Evolutionary conservation across 768 basidiomycete species (phyloP), one percentile per base, ranked within the genome.

Genomic region (Boletus coccyginus): DNA sequence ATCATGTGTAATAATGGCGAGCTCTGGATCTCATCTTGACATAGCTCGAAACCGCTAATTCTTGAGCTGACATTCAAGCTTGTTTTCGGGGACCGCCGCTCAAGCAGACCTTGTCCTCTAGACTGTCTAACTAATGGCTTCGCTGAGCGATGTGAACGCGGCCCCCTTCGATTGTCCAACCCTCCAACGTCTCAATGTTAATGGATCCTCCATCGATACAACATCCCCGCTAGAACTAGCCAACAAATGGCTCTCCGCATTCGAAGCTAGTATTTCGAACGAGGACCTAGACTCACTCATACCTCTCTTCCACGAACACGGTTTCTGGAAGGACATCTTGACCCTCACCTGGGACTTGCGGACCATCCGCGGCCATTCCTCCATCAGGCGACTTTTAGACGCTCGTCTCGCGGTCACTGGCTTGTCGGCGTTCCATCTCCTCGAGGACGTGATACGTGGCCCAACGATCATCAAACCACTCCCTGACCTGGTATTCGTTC

Each of bases 401-500:
- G 75, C 75, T 35, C 75, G 75, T 38, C 70, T 81, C 35, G 49
- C 58, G 14, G 32, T 4, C 5, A 62, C 63, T 8, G 58, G 65
- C 12, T 27, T 70, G 14, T 57, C 62, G 1, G 50, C 51, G 16
- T 57, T 66, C 40, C 57, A 35, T 1, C 59, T 69, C 39, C 45
- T 66, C n/a, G 57, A 66, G 10, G 71, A 67, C 45, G 32, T 41
- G 7, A n/a, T 74, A 48, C 69, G 65, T 2, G 68, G 57, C 33
- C 62, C 71, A n/a, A 62, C 35, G 3, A 43, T 81, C n/a, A 65
- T 74, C 47, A 71, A 66, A 16, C 79, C 78, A 3, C 77, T 74
- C 53, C 75, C 82, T 0, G 84, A 82, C 59, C 55, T 89, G 6
- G 76, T 74, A 0, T 88, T 85, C 81, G 67, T 89, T 41, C 78